Evolutionary conservation across 2,329 filamentous ascomycete species (phyloP), one percentile per base, ranked within the genome.

Genomic region (Talaromyces verruculosus): DNA sequence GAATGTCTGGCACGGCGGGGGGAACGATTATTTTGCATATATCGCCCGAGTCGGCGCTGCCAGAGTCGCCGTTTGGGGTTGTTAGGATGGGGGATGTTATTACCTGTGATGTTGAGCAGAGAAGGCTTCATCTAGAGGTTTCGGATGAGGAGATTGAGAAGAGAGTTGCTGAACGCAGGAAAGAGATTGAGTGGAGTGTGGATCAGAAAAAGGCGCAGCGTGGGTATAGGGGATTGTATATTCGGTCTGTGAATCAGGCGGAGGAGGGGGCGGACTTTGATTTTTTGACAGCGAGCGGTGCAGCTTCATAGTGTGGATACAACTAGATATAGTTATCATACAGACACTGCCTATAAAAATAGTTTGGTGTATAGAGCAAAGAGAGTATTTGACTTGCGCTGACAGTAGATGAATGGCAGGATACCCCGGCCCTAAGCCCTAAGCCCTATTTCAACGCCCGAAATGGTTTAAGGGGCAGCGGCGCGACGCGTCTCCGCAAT

Each of bases 1-100:
- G 84, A 25, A 86, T 86, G 83, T 82, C 79, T 35, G 84, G 84
- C 0, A 86, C 84, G 3, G 84, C 84, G 1, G 84, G 84, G 0
- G 84, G 84, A 3, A 85, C 84, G 0, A 84, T 86, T 22, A 76
- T 84, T 1, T 73, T 86, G 25, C 84, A 86, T 68, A 79, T 86
- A 35, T 83, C 81, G 3, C 84, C 84, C 0, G 84, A 87, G 69
- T 78, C 82, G 5, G 82, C 78, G 1, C 69, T 84, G 11, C 76
- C 79, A 0, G 79, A 80, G 22, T 83, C 81, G 0, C 78, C 81
- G 8, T 82, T 84, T 68, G 83, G 83, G 0, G 72, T 84, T 2
- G 77, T 85, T 0, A 70, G 77, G 68, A 80, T 81, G 37, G 83
- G 83, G 0, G 84, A 85, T 70, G 61, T 78, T 28, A 82, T 85